Evolutionary conservation across 2,329 filamentous ascomycete species (phyloP), one percentile per base, ranked within the genome.

Genomic region (Fusarium agapanthi): DNA sequence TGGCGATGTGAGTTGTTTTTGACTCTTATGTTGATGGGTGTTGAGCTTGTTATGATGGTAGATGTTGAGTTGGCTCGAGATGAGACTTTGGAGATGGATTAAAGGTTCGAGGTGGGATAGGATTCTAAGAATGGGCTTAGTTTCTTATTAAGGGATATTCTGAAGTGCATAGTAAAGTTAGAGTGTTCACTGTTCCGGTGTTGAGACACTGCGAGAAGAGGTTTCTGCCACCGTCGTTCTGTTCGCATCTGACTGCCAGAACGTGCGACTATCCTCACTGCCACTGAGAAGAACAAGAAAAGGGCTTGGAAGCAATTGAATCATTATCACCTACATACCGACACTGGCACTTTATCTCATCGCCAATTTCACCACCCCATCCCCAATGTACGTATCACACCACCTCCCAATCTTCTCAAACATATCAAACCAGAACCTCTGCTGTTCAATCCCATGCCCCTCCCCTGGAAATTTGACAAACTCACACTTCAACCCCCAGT

Each of bases 381-480:
- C 30, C 4, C 71, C 71, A 20, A 74, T 72, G 5, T 74, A 57
- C 22, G 2, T 4, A 44, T 69, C 57, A 12, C 71, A 74, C 61
- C 68, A 74, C 3, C 64, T 54, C 4, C 35, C 54, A 20, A 74
- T 18, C 15, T 71, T 66, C 30, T 72, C 71, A 5, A 74, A 13
- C 71, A 74, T 74, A 28, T 74, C 71, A 22, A 74, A 22, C 71
- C 71, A 74, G 20, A 64, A 54, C 6, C 54, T 61, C 37, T 74
- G 71, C 50, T 30, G 40, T n/a, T 38, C 15, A 15, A 72, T 57
- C 10, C 26, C 38, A 13, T 72, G 69, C 0, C 22, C 60, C 54
- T 74, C 61, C 0, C 58, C 67, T 0, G 71, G 71, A 15, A 74
- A 72, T 9, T 57, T 54, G 9, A 74, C 67, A 41, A 74, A 72